Conservation (phyloP, 225 moss, liverwort and hornwort species). For the Polytrichum formosum region DNA sequence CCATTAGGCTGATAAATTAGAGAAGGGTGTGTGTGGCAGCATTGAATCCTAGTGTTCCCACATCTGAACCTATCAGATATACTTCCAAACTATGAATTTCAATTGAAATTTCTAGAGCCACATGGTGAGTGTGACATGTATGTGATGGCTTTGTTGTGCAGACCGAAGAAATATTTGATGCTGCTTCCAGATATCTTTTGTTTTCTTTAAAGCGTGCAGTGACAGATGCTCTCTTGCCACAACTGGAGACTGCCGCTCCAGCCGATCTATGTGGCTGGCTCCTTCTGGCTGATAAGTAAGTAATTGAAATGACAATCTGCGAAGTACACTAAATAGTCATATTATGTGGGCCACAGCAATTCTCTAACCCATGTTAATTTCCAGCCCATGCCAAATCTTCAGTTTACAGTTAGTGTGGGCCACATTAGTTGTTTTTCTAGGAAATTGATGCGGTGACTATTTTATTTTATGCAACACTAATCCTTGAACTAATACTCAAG, state of each 20-base stretch:
- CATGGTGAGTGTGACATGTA: conserved; percentile 4
- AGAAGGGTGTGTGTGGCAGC: no score
- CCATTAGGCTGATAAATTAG: no score
- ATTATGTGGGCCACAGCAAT: no score
- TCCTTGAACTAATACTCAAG: no score
- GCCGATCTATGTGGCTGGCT: conserved; percentile 87
- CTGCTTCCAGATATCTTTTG: conserved; percentile 86
- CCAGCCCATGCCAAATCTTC: no score
- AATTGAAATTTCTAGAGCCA: background rate
- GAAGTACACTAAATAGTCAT: no score
- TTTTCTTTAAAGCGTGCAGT: conserved; percentile 86
- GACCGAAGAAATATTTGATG: conserved; percentile 94
- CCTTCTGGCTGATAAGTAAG: conserved; percentile 83
- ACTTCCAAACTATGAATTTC: background rate
- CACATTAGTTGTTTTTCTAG: no score
- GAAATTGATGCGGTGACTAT: no score
- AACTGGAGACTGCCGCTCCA: conserved; percentile 68
- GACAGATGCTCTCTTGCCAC: conserved; percentile 78
- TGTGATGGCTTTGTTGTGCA: conserved; percentile 27
- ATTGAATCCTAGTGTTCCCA: no score
- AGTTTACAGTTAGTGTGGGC: no score
- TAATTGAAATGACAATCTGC: background rate
- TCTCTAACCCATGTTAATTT: no score
- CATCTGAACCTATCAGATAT: background rate
- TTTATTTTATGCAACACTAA: no score